A percentile compares a stretch with the other conserved stretches of the same genome.
Evolutionary conservation across 768 basidiomycete species (phyloP).

Genomic region (Xanthoconium stramineum): DNA sequence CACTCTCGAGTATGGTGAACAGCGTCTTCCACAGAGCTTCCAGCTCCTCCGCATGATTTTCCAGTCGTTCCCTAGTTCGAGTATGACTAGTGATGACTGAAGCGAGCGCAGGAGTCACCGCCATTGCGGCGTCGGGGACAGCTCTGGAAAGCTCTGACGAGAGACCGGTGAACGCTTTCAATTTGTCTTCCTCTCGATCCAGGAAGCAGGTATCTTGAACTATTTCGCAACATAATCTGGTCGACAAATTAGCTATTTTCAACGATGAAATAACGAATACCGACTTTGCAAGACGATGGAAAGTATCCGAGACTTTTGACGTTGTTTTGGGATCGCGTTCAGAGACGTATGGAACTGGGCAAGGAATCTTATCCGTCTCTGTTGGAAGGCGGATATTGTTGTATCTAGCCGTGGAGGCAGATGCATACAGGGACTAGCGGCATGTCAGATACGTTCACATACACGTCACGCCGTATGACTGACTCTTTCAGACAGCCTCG

Average conservation of each 20-base stretch:
- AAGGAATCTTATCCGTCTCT: conserved; percentile 6
- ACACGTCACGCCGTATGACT: conserved; percentile 8
- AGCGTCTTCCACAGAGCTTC: conserved; percentile 45
- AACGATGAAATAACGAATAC: conserved; percentile 9
- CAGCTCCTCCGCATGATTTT: conserved; percentile 39
- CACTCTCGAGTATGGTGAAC: conserved; percentile 40
- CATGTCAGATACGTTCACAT: conserved; percentile 9
- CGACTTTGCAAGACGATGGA: conserved; percentile 39
- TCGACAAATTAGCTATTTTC: conserved; percentile 10
- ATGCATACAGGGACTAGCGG: conserved; percentile 11
- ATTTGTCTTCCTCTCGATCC: conserved; percentile 44
- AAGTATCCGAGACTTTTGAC: conserved; percentile 27
- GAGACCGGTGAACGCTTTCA: conserved; percentile 48
- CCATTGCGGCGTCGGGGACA: conserved; percentile 39
- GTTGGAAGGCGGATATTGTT: conserved; percentile 2
- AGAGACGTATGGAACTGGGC: not conserved
- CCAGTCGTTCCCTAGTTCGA: conserved; percentile 41
- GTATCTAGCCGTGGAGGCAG: conserved; percentile 5
- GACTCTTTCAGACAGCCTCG: conserved; percentile 26
- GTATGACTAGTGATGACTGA: conserved; percentile 42
- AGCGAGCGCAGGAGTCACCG: conserved; percentile 45
- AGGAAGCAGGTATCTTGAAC: conserved; percentile 42
- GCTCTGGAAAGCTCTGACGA: conserved; percentile 46
- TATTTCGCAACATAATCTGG: conserved; percentile 45
- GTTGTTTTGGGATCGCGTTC: conserved; percentile 5